Percentiles rank a stretch among this genome's conserved stretches.
phyloP scores from a whole-genome alignment of 495 filamentous ascomycete species.

The Penicillium macrosclerotiorum region DNA sequence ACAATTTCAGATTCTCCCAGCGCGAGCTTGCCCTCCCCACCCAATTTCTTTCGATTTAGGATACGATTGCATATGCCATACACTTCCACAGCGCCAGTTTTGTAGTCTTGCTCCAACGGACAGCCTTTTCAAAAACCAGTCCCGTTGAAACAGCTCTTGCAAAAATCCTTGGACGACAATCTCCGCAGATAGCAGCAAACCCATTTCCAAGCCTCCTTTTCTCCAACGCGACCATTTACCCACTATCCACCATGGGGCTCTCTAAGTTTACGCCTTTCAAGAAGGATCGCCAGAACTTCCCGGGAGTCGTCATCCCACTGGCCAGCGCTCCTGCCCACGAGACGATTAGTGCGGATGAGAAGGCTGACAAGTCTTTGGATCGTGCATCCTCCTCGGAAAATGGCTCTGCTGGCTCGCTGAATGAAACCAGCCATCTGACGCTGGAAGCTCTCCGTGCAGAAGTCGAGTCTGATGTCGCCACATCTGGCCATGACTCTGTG shows the following conservation, averaged over 20 bases:
- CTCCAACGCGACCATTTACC: constrained; percentile 27
- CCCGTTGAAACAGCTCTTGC: no score
- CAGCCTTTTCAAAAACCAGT: no score
- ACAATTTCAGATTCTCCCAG: neutral
- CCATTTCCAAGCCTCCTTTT: neutral
- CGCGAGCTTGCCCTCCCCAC: constrained; percentile 2
- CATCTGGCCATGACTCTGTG: constrained; percentile 39
- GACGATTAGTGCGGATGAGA: constrained; percentile 19
- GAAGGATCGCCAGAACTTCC: constrained; percentile 47
- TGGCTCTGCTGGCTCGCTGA: constrained; percentile 20
- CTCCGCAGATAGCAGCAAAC: constrained; percentile 12
- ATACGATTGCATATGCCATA: neutral
- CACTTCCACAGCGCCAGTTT: constrained; percentile 16
- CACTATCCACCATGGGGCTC: constrained; percentile 26
- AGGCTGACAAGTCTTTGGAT: constrained; percentile 26
- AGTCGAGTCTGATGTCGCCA: constrained; percentile 42
- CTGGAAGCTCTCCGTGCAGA: constrained; percentile 47
- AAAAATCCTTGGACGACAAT: neutral
- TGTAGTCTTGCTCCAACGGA: constrained; percentile 15
- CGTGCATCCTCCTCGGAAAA: constrained; percentile 27
- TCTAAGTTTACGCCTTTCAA: constrained; percentile 49
- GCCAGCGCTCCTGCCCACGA: constrained; percentile 37
- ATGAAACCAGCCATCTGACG: constrained; percentile 30
- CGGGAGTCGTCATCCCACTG: constrained; percentile 53
- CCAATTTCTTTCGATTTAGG: constrained; percentile 3